Conservation (phyloP, 192 early-diverging fungal species). For the Glomus cerebriforme region DNA sequence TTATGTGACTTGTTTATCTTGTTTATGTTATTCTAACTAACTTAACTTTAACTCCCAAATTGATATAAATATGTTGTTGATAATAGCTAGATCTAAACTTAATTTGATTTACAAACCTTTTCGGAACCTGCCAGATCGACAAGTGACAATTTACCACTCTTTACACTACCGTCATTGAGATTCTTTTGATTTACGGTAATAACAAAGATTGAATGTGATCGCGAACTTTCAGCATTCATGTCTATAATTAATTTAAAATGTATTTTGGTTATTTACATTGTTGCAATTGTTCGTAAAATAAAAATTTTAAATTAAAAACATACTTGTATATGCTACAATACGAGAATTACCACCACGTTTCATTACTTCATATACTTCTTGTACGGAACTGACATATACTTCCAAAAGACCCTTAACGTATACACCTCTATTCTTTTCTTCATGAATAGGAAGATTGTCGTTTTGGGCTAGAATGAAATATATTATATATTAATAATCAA, state of each 20-base stretch:
- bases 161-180: conserved; percentile 81
- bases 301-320: conserved; percentile 34
- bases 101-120: conserved; percentile 58
- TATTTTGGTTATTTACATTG: not conserved
- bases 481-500: not conserved
- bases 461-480: conserved; percentile 58
- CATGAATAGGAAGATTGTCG: conserved; percentile 94
- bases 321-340: conserved; percentile 89
- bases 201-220: conserved; percentile 97
- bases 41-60: too few species aligned
- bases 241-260: conserved; percentile 54
- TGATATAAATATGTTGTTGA: too few species aligned
- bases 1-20: too few species aligned
- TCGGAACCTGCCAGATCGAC: conserved; percentile 99
- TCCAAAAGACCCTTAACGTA: conserved; percentile 98
- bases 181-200: conserved; percentile 97
- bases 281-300: not conserved
- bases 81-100: not conserved
- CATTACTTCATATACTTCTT: conserved; percentile 98
- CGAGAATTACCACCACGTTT: conserved; percentile 85
- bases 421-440: conserved; percentile 95
- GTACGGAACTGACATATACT: conserved; percentile 92
- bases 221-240: conserved; percentile 99
- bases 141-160: conserved; percentile 89
- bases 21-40: too few species aligned